Evolutionary conservation across 108 stramenopile genomes (phyloP).

Genomic region (Thalassiosira profunda): DNA sequence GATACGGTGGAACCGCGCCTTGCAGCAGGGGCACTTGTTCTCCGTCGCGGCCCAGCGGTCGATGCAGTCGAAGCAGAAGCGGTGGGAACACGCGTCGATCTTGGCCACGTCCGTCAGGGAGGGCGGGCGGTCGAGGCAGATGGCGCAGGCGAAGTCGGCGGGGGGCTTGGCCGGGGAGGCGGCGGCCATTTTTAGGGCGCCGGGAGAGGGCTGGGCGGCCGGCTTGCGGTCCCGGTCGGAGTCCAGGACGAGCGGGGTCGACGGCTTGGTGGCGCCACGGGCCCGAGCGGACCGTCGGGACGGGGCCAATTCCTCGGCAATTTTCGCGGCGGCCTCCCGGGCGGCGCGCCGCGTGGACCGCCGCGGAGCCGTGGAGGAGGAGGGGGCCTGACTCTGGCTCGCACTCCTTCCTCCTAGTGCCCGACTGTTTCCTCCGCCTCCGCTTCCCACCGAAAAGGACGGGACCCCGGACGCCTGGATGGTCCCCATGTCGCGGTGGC

Average conservation of each 20-base stretch:
- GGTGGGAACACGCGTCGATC: slow-evolving; percentile 35
- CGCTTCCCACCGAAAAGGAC: too few species aligned
- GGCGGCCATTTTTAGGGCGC: neutral
- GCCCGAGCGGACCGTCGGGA: slow-evolving; percentile 11
- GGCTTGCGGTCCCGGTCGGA: neutral
- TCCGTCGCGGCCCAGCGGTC: slow-evolving; percentile 46
- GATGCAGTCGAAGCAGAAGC: slow-evolving; percentile 54
- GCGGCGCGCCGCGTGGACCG: slow-evolving; percentile 38
- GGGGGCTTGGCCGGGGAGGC: neutral
- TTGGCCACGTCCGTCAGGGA: slow-evolving; percentile 26
- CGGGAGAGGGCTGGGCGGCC: neutral
- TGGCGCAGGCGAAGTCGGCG: slow-evolving; percentile 38
- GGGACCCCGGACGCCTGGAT: too few species aligned
- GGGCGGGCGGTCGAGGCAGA: slow-evolving; percentile 40
- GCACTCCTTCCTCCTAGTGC: too few species aligned
- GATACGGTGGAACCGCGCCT: slow-evolving; percentile 32
- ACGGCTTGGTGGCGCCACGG: neutral
- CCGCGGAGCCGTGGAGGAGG: too few species aligned
- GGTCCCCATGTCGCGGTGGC: too few species aligned
- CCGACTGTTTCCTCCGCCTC: too few species aligned
- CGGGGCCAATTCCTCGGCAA: slow-evolving; percentile 22
- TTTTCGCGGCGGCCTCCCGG: slow-evolving; percentile 13
- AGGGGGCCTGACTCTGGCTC: too few species aligned
- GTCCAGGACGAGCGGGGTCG: too few species aligned
- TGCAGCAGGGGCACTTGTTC: slow-evolving; percentile 46